A percentile compares a stretch with the other conserved stretches of the same genome.
Evolutionary conservation across 768 basidiomycete genomes (phyloP).

Genomic region (Porpolomopsis calyptriformis): DNA sequence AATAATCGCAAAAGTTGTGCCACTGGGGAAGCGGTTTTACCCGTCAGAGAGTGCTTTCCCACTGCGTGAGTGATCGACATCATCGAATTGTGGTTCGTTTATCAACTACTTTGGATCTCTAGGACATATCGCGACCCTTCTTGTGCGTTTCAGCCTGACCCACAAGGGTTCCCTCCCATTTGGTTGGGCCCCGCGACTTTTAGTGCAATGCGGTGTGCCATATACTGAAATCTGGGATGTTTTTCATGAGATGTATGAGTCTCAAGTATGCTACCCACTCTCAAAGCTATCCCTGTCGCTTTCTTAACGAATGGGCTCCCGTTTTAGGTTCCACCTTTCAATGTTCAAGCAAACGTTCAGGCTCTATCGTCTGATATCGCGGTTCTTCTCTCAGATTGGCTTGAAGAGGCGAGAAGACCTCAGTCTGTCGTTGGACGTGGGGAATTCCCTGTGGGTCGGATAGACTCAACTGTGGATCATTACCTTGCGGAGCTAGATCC

Average conservation of each 20-base stretch:
- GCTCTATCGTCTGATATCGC: constrained; percentile 76
- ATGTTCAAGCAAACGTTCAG: constrained; percentile 69
- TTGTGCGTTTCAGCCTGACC: constrained; percentile 64
- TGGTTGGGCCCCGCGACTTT: constrained; percentile 76
- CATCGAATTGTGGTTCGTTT: not conserved
- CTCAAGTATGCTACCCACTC: constrained; percentile 47
- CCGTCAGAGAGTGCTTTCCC: constrained; percentile 89
- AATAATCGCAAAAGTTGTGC: constrained; percentile 52
- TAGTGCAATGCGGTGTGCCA: constrained; percentile 75
- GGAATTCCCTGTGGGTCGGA: constrained; percentile 69
- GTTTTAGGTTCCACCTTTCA: constrained; percentile 69
- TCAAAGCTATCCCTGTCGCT: not conserved
- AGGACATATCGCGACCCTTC: constrained; percentile 69
- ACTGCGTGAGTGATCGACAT: constrained; percentile 45
- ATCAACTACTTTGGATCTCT: constrained; percentile 6
- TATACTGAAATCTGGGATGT: constrained; percentile 77
- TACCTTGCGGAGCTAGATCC: constrained; percentile 64
- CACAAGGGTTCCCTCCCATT: constrained; percentile 46
- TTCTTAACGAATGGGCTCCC: not conserved
- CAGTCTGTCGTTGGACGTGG: constrained; percentile 49
- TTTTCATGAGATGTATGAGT: constrained; percentile 79
- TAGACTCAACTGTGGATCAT: constrained; percentile 63
- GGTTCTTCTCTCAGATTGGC: constrained; percentile 69
- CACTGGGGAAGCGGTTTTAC: constrained; percentile 77
- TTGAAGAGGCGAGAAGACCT: constrained; percentile 64